These are phyloP conservation scores for Linaria vulgaris DNA, from an alignment of 257 asterid species.

Conservation along the genomic window DNA sequence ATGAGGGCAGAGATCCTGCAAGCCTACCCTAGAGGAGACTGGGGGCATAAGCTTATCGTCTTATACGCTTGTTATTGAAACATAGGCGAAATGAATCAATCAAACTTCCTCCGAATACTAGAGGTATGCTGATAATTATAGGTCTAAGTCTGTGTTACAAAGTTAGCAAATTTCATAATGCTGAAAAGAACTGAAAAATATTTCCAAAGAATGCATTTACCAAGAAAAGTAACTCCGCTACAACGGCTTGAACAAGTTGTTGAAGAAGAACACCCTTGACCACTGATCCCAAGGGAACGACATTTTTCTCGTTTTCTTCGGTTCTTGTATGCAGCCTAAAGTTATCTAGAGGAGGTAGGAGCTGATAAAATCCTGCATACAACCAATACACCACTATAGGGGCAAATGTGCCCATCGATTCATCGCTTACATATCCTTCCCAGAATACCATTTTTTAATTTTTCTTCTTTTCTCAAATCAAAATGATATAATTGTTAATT, in stretches of 20 bases:
- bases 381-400: slow-evolving; percentile 83
- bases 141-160: not conserved
- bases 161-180: not conserved
- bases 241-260: slow-evolving; percentile 68
- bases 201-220: slow-evolving; percentile 37
- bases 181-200: not conserved
- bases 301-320: slow-evolving; percentile 69
- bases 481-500: slow-evolving; percentile 24
- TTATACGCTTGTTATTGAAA: too few relatives aligned
- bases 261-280: slow-evolving; percentile 75
- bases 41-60: too few relatives aligned
- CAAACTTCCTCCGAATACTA: not conserved
- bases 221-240: slow-evolving; percentile 77
- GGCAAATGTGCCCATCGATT: slow-evolving; percentile 90
- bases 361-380: slow-evolving; percentile 84
- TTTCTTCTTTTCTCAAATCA: slow-evolving; percentile 18
- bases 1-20: too few relatives aligned
- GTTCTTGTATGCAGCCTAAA: slow-evolving; percentile 72
- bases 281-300: slow-evolving; percentile 68
- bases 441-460: slow-evolving; percentile 64
- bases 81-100: not conserved
- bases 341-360: slow-evolving; percentile 68
- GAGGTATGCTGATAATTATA: not conserved
- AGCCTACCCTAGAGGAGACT: too few relatives aligned
- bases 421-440: slow-evolving; percentile 85